Conservation (phyloP, 208 protist species). For the Trypanosoma mega region DNA sequence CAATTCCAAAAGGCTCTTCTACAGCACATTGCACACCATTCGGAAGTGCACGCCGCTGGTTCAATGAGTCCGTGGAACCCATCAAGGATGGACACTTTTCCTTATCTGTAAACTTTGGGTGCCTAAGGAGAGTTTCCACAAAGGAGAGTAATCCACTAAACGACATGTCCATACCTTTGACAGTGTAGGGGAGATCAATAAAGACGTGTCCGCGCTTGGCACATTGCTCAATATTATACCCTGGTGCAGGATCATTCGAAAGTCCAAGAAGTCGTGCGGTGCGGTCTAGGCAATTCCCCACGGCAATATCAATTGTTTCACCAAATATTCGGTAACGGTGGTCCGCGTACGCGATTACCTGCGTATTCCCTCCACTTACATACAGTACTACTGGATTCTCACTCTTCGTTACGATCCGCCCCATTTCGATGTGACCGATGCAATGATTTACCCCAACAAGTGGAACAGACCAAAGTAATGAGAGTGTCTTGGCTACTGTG, state of each 20-base stretch:
- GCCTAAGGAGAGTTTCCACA: constrained; percentile 72
- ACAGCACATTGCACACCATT: constrained; percentile 35
- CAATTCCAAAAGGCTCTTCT: constrained; percentile 75
- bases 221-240: constrained; percentile 99
- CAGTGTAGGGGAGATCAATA: constrained; percentile 96
- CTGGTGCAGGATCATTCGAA: constrained; percentile 98
- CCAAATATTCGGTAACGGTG: constrained; percentile 99
- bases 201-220: constrained; percentile 85
- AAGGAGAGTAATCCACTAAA: constrained; percentile 95
- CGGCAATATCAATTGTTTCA: constrained; percentile 99
- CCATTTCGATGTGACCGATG: constrained; percentile 99
- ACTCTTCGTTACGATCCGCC: constrained; percentile 94
- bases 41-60: constrained; percentile 29
- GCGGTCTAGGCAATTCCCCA: constrained; percentile 98
- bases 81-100: constrained; percentile 17
- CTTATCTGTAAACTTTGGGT: constrained; percentile 63
- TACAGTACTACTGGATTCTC: constrained; percentile 98
- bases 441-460: constrained; percentile 99
- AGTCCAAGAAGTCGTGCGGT: constrained; percentile 95
- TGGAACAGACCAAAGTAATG: constrained; percentile 87
- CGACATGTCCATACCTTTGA: constrained; percentile 98
- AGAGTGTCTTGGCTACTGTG: constrained; percentile 77
- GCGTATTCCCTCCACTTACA: constrained; percentile 99
- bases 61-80: constrained; percentile 11
- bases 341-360: constrained; percentile 97